Conservation (phyloP, 2,329 filamentous ascomycete genomes). For the Aspergillus viridinutans region DNA sequence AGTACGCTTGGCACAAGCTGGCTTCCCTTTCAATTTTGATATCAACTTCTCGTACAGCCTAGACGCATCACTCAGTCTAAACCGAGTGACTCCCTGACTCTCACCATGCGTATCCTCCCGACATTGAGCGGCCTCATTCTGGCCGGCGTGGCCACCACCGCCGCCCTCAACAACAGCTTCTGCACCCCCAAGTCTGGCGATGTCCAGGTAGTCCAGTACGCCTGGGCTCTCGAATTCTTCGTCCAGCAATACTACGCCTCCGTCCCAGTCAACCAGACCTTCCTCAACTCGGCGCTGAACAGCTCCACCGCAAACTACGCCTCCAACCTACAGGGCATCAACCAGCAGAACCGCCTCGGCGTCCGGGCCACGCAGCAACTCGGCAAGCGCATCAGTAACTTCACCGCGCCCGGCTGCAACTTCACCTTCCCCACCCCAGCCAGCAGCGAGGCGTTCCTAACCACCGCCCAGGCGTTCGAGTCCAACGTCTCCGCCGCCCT, state of each 20-base stretch:
- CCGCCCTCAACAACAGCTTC: slow-evolving; percentile 11
- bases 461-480: slow-evolving; percentile 20
- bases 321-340: slow-evolving; percentile 22
- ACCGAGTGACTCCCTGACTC: background rate
- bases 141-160: slow-evolving; percentile 12
- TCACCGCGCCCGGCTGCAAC: slow-evolving; percentile 17
- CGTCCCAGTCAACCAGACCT: slow-evolving; percentile 19
- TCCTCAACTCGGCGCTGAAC: slow-evolving; percentile 18
- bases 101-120: slow-evolving; percentile 19
- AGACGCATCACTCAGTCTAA: background rate
- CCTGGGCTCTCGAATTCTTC: slow-evolving; percentile 21
- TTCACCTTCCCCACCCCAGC: slow-evolving; percentile 18
- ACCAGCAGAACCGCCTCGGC: slow-evolving; percentile 21
- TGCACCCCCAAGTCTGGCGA: slow-evolving; percentile 21
- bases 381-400: slow-evolving; percentile 11
- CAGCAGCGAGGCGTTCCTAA: slow-evolving; percentile 14
- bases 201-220: slow-evolving; percentile 18
- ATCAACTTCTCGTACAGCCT: background rate
- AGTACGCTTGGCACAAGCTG: background rate
- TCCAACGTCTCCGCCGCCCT: slow-evolving; percentile 19
- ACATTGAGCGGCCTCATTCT: slow-evolving; percentile 16
- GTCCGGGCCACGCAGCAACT: slow-evolving; percentile 22
- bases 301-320: slow-evolving; percentile 15
- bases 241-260: slow-evolving; percentile 21
- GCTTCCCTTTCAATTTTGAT: background rate